Conservation (phyloP, 345 rosid species). For the Eucalyptus guilfoylei region DNA sequence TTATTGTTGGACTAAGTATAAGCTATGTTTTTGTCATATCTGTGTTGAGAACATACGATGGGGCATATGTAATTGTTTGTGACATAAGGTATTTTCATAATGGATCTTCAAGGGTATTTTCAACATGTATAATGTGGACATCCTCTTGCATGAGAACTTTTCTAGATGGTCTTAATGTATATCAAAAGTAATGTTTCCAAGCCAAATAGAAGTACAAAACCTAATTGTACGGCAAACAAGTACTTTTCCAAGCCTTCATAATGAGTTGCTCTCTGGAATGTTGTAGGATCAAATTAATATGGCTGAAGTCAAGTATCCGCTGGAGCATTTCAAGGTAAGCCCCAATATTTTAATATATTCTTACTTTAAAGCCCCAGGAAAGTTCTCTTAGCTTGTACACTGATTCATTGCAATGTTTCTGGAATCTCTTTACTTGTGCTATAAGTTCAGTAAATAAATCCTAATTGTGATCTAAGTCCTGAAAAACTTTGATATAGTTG, state of each 20-base stretch:
- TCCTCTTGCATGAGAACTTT: not conserved
- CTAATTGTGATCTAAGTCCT: not conserved
- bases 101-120: not conserved
- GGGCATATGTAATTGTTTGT: not conserved
- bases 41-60: not conserved
- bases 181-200: not conserved
- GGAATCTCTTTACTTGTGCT: not conserved
- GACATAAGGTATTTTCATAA: not conserved
- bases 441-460: not conserved
- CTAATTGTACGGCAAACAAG: not conserved
- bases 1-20: not conserved
- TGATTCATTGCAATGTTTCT: not conserved
- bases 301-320: slow-evolving; percentile 79
- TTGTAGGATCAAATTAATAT: slow-evolving; percentile 86
- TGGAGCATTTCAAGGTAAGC: slow-evolving; percentile 81
- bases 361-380: not conserved
- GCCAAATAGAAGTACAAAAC: not conserved
- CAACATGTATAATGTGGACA: not conserved
- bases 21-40: not conserved
- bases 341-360: not conserved
- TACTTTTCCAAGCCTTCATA: not conserved
- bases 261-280: not conserved
- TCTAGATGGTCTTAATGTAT: not conserved
- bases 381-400: not conserved
- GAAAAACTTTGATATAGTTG: not conserved